These are phyloP conservation scores for Dendrobium nobile DNA, from an alignment of 106 monocot genomes.

Conservation along the genomic window DNA sequence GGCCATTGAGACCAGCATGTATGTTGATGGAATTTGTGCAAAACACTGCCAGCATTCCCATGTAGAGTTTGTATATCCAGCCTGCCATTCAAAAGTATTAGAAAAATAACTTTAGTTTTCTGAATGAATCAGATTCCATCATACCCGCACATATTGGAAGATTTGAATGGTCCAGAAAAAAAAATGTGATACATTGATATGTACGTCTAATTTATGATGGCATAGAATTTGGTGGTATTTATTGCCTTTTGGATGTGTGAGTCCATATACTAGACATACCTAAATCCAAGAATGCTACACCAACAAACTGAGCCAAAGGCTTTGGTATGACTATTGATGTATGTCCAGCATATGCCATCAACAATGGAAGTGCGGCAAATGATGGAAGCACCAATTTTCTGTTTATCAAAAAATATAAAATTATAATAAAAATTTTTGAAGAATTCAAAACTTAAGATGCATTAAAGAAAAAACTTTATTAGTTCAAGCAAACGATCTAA, in stretches of 20 bases:
- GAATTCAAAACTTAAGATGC: neutral
- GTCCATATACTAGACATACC: conserved; percentile 34
- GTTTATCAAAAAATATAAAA: conserved; percentile 16
- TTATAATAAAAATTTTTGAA: neutral
- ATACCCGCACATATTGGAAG: neutral
- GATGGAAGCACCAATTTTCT: conserved; percentile 88
- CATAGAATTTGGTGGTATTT: neutral
- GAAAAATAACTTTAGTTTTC: neutral
- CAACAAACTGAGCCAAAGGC: conserved; percentile 70
- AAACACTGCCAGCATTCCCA: conserved; percentile 88
- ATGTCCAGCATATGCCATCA: conserved; percentile 99
- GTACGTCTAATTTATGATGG: neutral
- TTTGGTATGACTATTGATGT: conserved; percentile 92
- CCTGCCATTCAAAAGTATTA: conserved; percentile 31
- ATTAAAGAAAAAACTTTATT: neutral
- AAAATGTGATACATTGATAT: neutral
- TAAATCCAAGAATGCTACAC: conserved; percentile 60
- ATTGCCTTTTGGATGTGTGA: neutral
- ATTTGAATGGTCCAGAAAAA: neutral
- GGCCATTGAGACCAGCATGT: conserved; percentile 91
- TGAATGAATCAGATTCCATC: neutral
- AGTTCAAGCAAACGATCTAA: neutral
- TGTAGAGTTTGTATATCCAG: conserved; percentile 85
- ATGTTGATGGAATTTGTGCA: conserved; percentile 92
- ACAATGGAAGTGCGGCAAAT: conserved; percentile 91